phyloP scores from a whole-genome alignment of 345 rosid genomes.

The Balakata baccata region DNA sequence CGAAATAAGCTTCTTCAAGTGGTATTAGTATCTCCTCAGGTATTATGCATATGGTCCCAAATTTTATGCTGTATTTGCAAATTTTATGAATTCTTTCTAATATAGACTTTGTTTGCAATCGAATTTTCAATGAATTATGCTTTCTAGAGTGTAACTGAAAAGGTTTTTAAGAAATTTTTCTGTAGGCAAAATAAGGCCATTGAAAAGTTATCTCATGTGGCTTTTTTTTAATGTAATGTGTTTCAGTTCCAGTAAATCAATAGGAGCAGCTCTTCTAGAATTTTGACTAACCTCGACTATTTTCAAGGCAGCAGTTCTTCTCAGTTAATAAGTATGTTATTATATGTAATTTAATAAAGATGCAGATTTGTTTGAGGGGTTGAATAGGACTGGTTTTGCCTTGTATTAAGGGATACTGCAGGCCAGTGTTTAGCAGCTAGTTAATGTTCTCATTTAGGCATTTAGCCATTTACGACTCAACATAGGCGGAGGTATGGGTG shows the following conservation, averaged over 20 bases:
- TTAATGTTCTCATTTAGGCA: too few species aligned
- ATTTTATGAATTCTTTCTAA: neutral
- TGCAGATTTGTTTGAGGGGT: too few species aligned
- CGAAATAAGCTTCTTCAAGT: slow-evolving; percentile 68
- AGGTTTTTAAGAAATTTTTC: neutral
- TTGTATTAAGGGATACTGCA: too few species aligned
- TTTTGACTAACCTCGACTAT: neutral
- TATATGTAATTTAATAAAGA: neutral
- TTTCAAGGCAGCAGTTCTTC: neutral
- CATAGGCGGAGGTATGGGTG: too few species aligned
- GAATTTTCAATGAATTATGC: too few species aligned
- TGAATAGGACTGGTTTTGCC: too few species aligned
- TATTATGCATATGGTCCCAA: slow-evolving; percentile 13
- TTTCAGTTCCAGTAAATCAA: neutral
- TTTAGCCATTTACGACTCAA: too few species aligned
- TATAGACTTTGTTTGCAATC: neutral
- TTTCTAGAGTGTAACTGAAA: neutral
- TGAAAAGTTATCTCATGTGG: neutral
- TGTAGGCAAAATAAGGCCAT: neutral
- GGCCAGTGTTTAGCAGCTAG: too few species aligned
- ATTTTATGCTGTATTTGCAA: neutral
- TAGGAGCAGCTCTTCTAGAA: neutral
- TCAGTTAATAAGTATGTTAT: neutral
- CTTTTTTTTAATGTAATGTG: neutral
- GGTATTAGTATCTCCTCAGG: slow-evolving; percentile 95